A percentile compares a stretch with the other conserved stretches of the same genome.
These are phyloP conservation scores for Candida chilensis DNA, from an alignment of 805 yeast species.

Conservation along the genomic window DNA sequence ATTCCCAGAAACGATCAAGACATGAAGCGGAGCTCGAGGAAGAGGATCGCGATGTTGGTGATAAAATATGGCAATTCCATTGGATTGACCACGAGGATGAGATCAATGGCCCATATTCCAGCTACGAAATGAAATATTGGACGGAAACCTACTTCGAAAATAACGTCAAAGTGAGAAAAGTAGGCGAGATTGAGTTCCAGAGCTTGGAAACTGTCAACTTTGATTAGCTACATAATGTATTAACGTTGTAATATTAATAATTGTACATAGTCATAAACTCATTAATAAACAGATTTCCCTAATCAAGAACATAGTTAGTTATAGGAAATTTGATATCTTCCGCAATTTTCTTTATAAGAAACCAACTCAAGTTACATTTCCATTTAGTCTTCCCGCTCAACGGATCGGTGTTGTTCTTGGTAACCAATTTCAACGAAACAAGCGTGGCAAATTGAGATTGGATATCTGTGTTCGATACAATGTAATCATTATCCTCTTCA, in stretches of 20 bases:
- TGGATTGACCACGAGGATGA: constrained; percentile 30
- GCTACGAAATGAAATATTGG: constrained; percentile 52
- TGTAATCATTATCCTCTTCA: constrained; percentile 16
- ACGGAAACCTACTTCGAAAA: constrained; percentile 34
- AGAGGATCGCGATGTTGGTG: constrained; percentile 7
- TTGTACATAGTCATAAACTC: too few species aligned
- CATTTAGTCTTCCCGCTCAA: constrained; percentile 65
- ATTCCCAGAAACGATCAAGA: constrained; percentile 7
- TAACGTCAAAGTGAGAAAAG: constrained; percentile 30
- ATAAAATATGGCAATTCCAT: constrained; percentile 35
- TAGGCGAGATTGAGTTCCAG: constrained; percentile 10
- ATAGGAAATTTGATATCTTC: constrained; percentile 58
- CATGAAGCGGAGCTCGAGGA: constrained; percentile 8
- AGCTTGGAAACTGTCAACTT: constrained; percentile 2
- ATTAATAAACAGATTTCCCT: too few species aligned
- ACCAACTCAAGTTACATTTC: constrained; percentile 73
- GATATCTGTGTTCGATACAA: constrained; percentile 37
- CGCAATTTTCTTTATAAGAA: constrained; percentile 49
- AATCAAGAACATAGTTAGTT: constrained; percentile 45
- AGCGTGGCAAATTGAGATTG: constrained; percentile 52
- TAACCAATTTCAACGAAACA: constrained; percentile 40
- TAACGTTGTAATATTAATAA: too few species aligned
- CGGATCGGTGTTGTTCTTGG: constrained; percentile 38
- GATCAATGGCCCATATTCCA: constrained; percentile 39
- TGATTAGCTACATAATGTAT: too few species aligned